A percentile compares a stretch with the other conserved stretches of the same genome.
Evolutionary conservation across 2,329 filamentous ascomycete species (phyloP).

Genomic region (Neospermospora avenae): DNA sequence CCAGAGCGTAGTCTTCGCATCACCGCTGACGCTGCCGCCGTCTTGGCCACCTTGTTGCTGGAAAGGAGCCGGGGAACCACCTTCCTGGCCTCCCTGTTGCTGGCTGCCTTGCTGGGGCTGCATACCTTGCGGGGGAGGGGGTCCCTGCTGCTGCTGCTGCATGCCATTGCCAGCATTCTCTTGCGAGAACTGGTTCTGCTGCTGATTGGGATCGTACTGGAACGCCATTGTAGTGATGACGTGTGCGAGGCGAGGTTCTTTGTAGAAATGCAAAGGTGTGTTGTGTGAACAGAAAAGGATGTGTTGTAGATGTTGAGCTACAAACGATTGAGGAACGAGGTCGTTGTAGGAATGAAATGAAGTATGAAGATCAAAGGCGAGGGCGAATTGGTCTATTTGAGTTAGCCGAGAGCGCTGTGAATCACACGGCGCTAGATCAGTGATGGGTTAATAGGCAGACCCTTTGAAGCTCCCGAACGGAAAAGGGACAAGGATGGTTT

Average conservation of each 20-base stretch:
- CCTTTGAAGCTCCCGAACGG: constrained; percentile 1
- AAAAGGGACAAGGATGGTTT: not conserved
- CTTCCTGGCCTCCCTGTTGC: constrained; percentile 54
- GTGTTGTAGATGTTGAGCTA: not conserved
- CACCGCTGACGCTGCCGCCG: constrained; percentile 42
- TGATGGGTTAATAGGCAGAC: constrained; percentile 3
- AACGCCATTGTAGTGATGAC: constrained; percentile 55
- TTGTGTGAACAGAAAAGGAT: not conserved
- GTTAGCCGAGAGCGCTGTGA: not conserved
- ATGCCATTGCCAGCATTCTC: constrained; percentile 37
- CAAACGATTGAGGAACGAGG: not conserved
- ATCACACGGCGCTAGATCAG: not conserved
- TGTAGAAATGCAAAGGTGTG: not conserved
- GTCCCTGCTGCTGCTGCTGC: constrained; percentile 45
- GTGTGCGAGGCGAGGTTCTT: not conserved
- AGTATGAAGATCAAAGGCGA: constrained; percentile 4
- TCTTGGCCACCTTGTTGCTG: constrained; percentile 40
- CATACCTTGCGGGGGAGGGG: constrained; percentile 42
- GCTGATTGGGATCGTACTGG: constrained; percentile 61
- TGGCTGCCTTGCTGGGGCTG: constrained; percentile 35
- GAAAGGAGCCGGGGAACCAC: constrained; percentile 52
- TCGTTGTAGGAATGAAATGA: not conserved
- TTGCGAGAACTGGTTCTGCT: constrained; percentile 52
- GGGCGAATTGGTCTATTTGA: constrained; percentile 5
- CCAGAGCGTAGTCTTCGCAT: constrained; percentile 56